Conservation (phyloP, 139 green algal genomes). For the Ettlia oleoabundans region DNA sequence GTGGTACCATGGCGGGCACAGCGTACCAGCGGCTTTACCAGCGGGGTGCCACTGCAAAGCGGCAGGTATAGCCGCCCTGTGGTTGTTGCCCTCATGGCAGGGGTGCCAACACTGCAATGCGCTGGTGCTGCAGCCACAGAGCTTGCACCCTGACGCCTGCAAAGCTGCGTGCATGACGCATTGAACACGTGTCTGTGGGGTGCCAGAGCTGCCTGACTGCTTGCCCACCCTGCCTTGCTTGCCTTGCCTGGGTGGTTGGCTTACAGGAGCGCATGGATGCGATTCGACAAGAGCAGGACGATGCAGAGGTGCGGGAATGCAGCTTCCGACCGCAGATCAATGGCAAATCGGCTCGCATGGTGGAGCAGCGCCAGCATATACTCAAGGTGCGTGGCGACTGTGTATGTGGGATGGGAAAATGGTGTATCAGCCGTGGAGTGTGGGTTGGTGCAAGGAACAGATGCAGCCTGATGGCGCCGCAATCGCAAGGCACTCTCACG, state of each 20-base stretch:
- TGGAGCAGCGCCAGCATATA: conserved; percentile 56
- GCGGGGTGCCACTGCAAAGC: conserved; percentile 9
- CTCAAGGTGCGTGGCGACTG: conserved; percentile 32
- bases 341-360: conserved; percentile 27
- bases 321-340: conserved; percentile 38
- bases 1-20: background rate
- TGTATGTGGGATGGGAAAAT: background rate
- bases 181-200: too few species aligned
- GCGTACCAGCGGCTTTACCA: conserved; percentile 33
- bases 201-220: too few species aligned
- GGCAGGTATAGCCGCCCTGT: too few species aligned
- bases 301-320: conserved; percentile 70
- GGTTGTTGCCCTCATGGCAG: too few species aligned
- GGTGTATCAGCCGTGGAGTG: background rate
- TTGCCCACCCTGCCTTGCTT: background rate
- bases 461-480: too few species aligned
- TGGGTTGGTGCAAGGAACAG: too few species aligned
- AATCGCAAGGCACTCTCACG: too few species aligned
- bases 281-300: conserved; percentile 43
- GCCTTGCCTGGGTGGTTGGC: background rate
- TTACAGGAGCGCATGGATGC: conserved; percentile 31
- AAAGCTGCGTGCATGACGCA: too few species aligned
- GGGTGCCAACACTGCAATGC: too few species aligned
- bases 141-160: too few species aligned
- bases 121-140: too few species aligned